Base-by-base conservation (phyloP, 1,284 basidiomycete species). In the Amylostereum chailletii region DNA sequence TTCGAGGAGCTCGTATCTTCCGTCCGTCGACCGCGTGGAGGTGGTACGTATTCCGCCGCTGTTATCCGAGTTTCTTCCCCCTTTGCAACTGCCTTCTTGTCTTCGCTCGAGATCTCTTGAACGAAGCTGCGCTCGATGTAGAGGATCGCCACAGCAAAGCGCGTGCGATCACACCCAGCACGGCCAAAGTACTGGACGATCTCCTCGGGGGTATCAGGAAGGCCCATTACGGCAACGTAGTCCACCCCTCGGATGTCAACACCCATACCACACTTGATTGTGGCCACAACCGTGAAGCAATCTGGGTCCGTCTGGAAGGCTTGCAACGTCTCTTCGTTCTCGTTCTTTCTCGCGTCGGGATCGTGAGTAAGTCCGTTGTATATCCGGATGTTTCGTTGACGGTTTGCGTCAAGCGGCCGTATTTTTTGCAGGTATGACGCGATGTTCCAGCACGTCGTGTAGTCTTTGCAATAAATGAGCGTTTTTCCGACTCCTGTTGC, bases 221-320 rank as follows among this genome's bases (percentile, higher is more conserved):
- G 11, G 1, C 60, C 58, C 3, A 62, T 48, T 45, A 58, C 60
- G 19, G 59, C 53, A 4, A 56, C 52, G 19, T 19, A 19, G 19
- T 19, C 19, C 19, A 19, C 19, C 19, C 19, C 19, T 19, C 19
- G 19, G 34, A 58, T 41, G 5, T 42, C 52, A 52, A 62, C 58
- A 2, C 58, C 61, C 52, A 62, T 56, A 1, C 58, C 55, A 45
- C 60, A 61, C 33, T 56, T 57, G 39, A 62, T 52, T 1, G 57
- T 61, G 8, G 61, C 57, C 19, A 64, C 49, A 34, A 64, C 57
- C 10, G 57, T 43, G 2, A 38, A 51, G 0, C 53, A 56, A 5
- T 54, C 46, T 0, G 45, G 51, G 37, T 61, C 53, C n/a, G 59
- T 38, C 0, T 48, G 30, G 36, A 63, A 60, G n/a, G 54, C 52